Conservation (phyloP, 306 rosid species). For the Cercis canadensis region DNA sequence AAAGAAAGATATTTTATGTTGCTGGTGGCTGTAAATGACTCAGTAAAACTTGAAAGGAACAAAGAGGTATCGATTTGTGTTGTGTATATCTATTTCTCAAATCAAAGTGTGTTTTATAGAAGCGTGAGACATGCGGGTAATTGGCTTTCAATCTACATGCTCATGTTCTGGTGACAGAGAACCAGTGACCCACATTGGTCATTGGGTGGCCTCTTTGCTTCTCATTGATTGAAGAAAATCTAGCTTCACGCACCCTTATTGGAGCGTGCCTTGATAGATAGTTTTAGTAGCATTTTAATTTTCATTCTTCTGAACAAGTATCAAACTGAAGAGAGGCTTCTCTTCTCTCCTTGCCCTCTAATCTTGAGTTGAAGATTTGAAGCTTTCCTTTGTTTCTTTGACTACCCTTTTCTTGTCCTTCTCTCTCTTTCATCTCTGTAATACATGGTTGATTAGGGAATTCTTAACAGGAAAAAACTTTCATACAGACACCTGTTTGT, state of each 20-base stretch:
- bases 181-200: constrained; percentile 52
- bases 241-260: constrained; percentile 33
- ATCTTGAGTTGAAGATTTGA: constrained; percentile 23
- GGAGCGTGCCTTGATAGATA: constrained; percentile 25
- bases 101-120: too few relatives aligned
- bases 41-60: constrained; percentile 26
- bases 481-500: constrained; percentile 27
- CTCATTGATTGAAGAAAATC: constrained; percentile 37
- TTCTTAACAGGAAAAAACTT: not conserved
- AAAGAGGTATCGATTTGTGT: not conserved
- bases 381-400: not conserved
- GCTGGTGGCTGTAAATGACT: constrained; percentile 16
- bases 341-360: not conserved
- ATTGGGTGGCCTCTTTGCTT: constrained; percentile 37
- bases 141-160: constrained; percentile 44
- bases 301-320: constrained; percentile 4
- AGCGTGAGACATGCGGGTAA: constrained; percentile 46
- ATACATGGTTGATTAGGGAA: constrained; percentile 28
- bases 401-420: not conserved
- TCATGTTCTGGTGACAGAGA: constrained; percentile 56
- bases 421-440: constrained; percentile 7
- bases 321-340: not conserved
- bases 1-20: not conserved
- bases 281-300: constrained; percentile 14
- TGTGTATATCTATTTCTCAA: not conserved